A percentile compares a stretch with the other conserved stretches of the same genome.
Conservation (phyloP, 352 stramenopile species). For the Pythium dissotocum region DNA sequence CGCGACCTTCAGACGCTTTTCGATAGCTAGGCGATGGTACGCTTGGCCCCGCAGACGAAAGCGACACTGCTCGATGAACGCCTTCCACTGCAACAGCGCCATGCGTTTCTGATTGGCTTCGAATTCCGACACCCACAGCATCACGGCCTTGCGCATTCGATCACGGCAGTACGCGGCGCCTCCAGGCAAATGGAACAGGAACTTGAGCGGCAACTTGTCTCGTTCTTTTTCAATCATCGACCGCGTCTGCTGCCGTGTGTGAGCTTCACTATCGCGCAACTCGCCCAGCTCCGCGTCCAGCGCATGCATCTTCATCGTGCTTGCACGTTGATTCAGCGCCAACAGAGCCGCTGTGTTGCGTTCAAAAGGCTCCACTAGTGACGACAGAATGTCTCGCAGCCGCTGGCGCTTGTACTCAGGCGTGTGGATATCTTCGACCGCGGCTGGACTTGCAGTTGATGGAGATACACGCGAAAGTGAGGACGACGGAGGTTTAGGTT, state of each 20-base stretch:
- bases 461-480: background rate
- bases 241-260: slow-evolving; percentile 42
- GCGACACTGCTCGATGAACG: slow-evolving; percentile 59
- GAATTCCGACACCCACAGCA: slow-evolving; percentile 71
- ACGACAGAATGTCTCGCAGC: slow-evolving; percentile 61
- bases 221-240: slow-evolving; percentile 57
- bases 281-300: slow-evolving; percentile 45
- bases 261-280: slow-evolving; percentile 40
- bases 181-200: slow-evolving; percentile 78
- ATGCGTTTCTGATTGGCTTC: slow-evolving; percentile 75
- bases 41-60: slow-evolving; percentile 54
- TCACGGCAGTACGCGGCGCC: slow-evolving; percentile 73
- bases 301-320: slow-evolving; percentile 49
- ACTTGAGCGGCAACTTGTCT: slow-evolving; percentile 70
- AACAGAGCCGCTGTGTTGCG: slow-evolving; percentile 42
- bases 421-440: slow-evolving; percentile 39
- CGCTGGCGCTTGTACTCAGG: slow-evolving; percentile 58
- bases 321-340: slow-evolving; percentile 43
- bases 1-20: slow-evolving; percentile 59
- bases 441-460: background rate
- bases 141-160: slow-evolving; percentile 68
- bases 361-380: slow-evolving; percentile 56
- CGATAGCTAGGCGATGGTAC: slow-evolving; percentile 61
- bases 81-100: slow-evolving; percentile 81
- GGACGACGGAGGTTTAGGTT: background rate